Evolutionary conservation across 305 asterid genomes (phyloP).

Genomic region (Solanum hybrid): DNA sequence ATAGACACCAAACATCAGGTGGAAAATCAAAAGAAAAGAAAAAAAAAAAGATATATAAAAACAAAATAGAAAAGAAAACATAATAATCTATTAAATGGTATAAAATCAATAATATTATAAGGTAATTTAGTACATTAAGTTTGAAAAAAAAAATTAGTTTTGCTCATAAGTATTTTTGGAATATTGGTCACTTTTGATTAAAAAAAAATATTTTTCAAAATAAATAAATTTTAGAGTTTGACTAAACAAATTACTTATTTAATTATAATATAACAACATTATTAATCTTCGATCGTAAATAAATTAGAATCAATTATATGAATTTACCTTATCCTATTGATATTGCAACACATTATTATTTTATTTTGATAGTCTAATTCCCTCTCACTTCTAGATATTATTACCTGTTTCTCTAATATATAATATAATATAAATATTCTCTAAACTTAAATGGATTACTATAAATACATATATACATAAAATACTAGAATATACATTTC

Average conservation of each 20-base stretch:
- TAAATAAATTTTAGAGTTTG: no score
- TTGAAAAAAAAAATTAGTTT: no score
- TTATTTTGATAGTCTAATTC: neutral
- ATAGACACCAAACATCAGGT: no score
- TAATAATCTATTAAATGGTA: neutral
- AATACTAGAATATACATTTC: neutral
- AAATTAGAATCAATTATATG: neutral
- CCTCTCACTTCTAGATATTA: neutral
- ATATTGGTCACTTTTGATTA: no score
- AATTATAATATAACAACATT: no score
- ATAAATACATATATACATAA: no score
- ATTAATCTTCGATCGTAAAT: neutral
- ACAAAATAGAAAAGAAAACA: neutral
- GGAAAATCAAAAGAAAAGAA: no score
- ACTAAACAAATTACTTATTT: no score
- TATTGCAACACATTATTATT: neutral
- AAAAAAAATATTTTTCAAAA: no score
- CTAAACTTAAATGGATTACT: no score
- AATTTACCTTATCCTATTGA: neutral
- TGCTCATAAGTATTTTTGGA: neutral
- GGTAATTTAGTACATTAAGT: neutral
- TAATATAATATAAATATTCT: no score
- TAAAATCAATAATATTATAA: neutral
- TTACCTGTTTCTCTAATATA: no score
- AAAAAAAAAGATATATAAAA: neutral